Conservation (phyloP, 1,284 basidiomycete species). For the Anthracocystis walkeri region DNA sequence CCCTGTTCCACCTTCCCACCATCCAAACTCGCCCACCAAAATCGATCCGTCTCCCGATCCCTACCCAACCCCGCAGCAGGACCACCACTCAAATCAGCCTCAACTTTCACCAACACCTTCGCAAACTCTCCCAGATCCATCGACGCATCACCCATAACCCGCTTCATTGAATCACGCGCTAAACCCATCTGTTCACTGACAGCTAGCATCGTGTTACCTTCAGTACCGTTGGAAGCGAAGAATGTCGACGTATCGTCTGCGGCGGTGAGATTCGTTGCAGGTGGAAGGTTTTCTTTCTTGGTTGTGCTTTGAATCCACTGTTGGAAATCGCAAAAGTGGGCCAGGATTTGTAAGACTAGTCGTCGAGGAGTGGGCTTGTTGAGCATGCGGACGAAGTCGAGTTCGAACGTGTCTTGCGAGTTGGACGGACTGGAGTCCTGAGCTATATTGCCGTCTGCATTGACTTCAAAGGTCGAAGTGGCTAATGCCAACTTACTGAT, state of each 20-base stretch:
- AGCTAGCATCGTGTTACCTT: conserved; percentile 16
- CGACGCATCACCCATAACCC: conserved; percentile 16
- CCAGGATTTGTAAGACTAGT: conserved; percentile 28
- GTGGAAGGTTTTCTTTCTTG: conserved; percentile 37
- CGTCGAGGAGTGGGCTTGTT: conserved; percentile 41
- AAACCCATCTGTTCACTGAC: conserved; percentile 50
- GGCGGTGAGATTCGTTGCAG: conserved; percentile 6
- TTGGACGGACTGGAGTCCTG: neutral
- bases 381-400: conserved; percentile 33
- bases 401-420: conserved; percentile 10
- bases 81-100: conserved; percentile 11
- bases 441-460: neutral
- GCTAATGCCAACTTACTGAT: conserved; percentile 31
- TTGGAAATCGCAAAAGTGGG: conserved; percentile 44
- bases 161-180: conserved; percentile 32
- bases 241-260: conserved; percentile 18
- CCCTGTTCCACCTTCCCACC: conserved; percentile 9
- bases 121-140: conserved; percentile 39
- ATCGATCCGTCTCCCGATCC: conserved; percentile 20
- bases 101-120: conserved; percentile 25
- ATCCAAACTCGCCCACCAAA: conserved; percentile 38
- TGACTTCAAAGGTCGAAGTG: conserved; percentile 4
- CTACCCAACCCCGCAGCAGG: conserved; percentile 2
- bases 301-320: conserved; percentile 39
- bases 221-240: conserved; percentile 12